Percentiles rank a stretch among this genome's conserved stretches.
phyloP scores from a whole-genome alignment of 2,329 filamentous ascomycete genomes.

The Colletotrichum zoysiae region DNA sequence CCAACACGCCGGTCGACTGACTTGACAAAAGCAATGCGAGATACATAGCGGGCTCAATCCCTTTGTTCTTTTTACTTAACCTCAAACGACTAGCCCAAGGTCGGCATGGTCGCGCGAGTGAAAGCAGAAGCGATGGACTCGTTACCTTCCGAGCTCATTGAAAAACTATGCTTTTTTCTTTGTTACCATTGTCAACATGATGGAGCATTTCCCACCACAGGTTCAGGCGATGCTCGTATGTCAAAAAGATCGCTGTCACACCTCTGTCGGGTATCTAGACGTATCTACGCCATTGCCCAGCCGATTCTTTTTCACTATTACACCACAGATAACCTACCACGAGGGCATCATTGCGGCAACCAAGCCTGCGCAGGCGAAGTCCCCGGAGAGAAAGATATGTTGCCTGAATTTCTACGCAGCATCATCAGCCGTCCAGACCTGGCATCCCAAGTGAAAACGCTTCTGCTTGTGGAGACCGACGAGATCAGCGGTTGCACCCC shows the following conservation, averaged over 20 bases:
- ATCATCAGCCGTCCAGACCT: constrained; percentile 22
- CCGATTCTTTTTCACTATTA: constrained; percentile 36
- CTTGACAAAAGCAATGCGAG: neutral
- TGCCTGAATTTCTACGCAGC: constrained; percentile 19
- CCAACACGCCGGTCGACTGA: no score
- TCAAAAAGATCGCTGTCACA: constrained; percentile 12
- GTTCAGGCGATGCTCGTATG: neutral
- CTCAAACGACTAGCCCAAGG: neutral
- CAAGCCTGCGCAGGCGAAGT: neutral
- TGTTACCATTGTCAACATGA: constrained; percentile 24
- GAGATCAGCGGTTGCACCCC: constrained; percentile 17
- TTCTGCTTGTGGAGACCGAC: constrained; percentile 28
- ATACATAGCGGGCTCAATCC: no score
- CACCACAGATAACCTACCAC: constrained; percentile 8
- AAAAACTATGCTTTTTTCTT: constrained; percentile 25
- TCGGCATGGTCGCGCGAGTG: neutral
- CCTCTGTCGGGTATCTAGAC: constrained; percentile 27
- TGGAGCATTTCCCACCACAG: neutral
- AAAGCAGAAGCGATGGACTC: constrained; percentile 10
- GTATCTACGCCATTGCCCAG: constrained; percentile 25
- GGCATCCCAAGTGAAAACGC: constrained; percentile 5
- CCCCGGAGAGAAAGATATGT: constrained; percentile 4
- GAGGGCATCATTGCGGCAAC: neutral
- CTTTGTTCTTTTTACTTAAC: neutral
- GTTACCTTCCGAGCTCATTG: constrained; percentile 31